These are phyloP conservation scores for Penicillium sp. DNA, from an alignment of 2,329 filamentous ascomycete genomes.

Conservation along the genomic window DNA sequence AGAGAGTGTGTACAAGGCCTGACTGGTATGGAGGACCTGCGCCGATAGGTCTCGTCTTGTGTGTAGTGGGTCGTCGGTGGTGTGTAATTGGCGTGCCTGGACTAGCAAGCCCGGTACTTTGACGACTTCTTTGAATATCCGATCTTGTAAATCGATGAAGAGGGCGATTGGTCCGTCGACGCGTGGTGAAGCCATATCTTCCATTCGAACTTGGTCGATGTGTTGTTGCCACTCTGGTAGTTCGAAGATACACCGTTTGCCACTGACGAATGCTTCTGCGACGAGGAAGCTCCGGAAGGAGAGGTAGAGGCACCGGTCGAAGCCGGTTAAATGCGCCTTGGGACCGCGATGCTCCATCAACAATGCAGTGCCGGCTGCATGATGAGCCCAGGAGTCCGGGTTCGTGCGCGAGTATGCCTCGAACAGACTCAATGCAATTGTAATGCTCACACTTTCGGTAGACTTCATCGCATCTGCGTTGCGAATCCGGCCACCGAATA, in stretches of 20 bases:
- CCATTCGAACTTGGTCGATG: conserved; percentile 35
- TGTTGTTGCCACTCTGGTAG: conserved; percentile 40
- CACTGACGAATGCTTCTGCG: conserved; percentile 40
- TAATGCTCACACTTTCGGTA: conserved; percentile 41
- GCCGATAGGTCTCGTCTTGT: conserved; percentile 8
- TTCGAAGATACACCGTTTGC: conserved; percentile 40
- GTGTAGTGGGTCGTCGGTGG: conserved; percentile 6
- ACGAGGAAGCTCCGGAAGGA: conserved; percentile 45
- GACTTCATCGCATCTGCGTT: conserved; percentile 34
- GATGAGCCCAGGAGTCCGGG: conserved; percentile 41
- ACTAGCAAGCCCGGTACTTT: conserved; percentile 31
- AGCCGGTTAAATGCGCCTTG: conserved; percentile 35
- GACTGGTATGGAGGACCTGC: conserved; percentile 14
- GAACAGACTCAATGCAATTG: conserved; percentile 43
- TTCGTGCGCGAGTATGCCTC: conserved; percentile 44
- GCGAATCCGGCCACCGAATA: conserved; percentile 38
- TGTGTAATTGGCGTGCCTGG: conserved; percentile 21
- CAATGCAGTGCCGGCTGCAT: conserved; percentile 41
- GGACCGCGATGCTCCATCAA: conserved; percentile 43
- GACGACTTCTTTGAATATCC: conserved; percentile 34
- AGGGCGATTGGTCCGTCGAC: conserved; percentile 30
- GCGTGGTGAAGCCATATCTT: conserved; percentile 32
- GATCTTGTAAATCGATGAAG: conserved; percentile 35
- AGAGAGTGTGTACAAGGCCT: conserved; percentile 13
- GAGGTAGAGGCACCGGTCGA: conserved; percentile 42